Conservation (phyloP, 768 basidiomycete species). For the Lenzites betulinus region DNA sequence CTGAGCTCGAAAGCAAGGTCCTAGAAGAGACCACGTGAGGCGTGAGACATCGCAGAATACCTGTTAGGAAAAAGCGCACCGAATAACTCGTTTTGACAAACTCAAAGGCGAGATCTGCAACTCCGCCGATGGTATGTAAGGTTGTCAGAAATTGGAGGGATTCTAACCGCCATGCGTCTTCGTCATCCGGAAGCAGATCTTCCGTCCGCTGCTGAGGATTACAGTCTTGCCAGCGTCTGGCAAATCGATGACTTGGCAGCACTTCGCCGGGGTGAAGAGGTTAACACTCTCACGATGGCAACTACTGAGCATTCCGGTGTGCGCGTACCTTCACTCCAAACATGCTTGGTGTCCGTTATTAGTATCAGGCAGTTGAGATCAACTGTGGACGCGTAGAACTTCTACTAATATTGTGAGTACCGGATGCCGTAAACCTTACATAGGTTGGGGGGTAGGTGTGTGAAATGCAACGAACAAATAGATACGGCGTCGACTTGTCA, state of each 20-base stretch:
- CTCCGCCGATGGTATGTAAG: slow-evolving; percentile 63
- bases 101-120: slow-evolving; percentile 60
- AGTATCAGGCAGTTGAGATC: slow-evolving; percentile 63
- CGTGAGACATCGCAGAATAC: slow-evolving; percentile 14
- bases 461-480: slow-evolving; percentile 56
- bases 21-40: slow-evolving; percentile 38
- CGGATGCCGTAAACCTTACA: background rate
- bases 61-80: slow-evolving; percentile 40
- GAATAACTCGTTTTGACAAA: slow-evolving; percentile 60
- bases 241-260: slow-evolving; percentile 46
- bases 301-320: background rate
- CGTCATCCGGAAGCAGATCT: slow-evolving; percentile 40
- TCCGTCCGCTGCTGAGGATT: slow-evolving; percentile 42
- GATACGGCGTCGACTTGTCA: slow-evolving; percentile 63
- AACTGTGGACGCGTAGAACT: slow-evolving; percentile 58
- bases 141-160: slow-evolving; percentile 56
- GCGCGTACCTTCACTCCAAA: slow-evolving; percentile 71
- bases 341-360: slow-evolving; percentile 72
- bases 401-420: slow-evolving; percentile 42
- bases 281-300: background rate
- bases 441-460: background rate
- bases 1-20: slow-evolving; percentile 67
- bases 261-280: background rate
- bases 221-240: slow-evolving; percentile 68
- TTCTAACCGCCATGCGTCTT: slow-evolving; percentile 63